These are phyloP conservation scores for Heterobasidion occidentale DNA, from an alignment of 1,284 basidiomycete species.

Conservation along the genomic window DNA sequence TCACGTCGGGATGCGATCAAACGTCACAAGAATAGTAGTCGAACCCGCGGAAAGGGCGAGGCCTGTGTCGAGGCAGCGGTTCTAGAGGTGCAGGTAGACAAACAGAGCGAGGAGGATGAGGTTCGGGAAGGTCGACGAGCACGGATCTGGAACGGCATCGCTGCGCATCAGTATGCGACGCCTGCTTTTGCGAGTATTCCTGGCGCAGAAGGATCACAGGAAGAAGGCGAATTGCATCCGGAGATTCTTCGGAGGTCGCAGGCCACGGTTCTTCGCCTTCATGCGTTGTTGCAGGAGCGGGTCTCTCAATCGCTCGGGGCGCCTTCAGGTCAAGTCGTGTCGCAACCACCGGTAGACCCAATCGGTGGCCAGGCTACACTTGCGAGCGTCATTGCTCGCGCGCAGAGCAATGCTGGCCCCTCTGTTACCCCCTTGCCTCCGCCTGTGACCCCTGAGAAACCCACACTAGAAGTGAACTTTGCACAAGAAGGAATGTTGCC, in stretches of 20 bases:
- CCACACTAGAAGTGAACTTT: slow-evolving; percentile 9
- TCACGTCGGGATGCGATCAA: slow-evolving; percentile 71
- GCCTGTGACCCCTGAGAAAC: slow-evolving; percentile 5
- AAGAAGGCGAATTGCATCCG: slow-evolving; percentile 59
- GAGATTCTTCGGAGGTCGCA: slow-evolving; percentile 44
- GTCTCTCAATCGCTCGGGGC: slow-evolving; percentile 49
- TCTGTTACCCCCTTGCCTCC: neutral
- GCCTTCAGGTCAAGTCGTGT: slow-evolving; percentile 24
- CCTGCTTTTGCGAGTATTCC: slow-evolving; percentile 10
- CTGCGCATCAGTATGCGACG: slow-evolving; percentile 16
- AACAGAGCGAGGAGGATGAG: slow-evolving; percentile 44
- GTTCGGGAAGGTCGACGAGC: slow-evolving; percentile 33
- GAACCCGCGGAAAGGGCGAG: slow-evolving; percentile 22
- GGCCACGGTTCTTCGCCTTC: slow-evolving; percentile 44
- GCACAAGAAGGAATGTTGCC: slow-evolving; percentile 4
- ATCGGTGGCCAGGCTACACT: slow-evolving; percentile 50
- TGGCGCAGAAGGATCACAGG: slow-evolving; percentile 27
- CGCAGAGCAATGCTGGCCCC: slow-evolving; percentile 29
- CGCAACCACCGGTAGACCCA: slow-evolving; percentile 30
- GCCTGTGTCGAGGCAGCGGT: slow-evolving; percentile 48
- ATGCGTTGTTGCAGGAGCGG: slow-evolving; percentile 47
- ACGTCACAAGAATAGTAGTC: slow-evolving; percentile 55
- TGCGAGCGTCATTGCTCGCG: slow-evolving; percentile 59
- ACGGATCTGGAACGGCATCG: slow-evolving; percentile 52
- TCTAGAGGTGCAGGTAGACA: slow-evolving; percentile 50